Evolutionary conservation across 2,329 filamentous ascomycete species (phyloP).

Genomic region (Pseudofabraea citricarpa): DNA sequence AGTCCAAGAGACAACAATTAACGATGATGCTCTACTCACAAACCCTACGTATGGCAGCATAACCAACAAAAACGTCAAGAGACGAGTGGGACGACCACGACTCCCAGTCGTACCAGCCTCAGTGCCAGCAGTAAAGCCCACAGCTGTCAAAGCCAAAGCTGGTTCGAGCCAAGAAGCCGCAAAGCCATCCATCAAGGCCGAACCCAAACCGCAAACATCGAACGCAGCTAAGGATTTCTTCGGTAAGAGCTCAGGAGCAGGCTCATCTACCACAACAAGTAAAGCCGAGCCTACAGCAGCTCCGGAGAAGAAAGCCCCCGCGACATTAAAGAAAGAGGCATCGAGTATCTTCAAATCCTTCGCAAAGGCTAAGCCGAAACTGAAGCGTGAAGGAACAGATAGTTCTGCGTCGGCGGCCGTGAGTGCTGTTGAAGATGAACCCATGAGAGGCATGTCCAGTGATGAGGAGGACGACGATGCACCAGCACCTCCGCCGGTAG

Average conservation of each 20-base stretch:
- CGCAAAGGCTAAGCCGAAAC: slow-evolving; percentile 62
- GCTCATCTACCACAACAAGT: slow-evolving; percentile 15
- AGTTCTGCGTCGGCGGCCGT: slow-evolving; percentile 33
- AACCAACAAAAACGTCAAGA: slow-evolving; percentile 62
- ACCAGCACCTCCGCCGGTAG: slow-evolving; percentile 42
- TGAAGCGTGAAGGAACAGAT: slow-evolving; percentile 35
- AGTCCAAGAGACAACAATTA: slow-evolving; percentile 47
- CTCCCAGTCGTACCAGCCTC: slow-evolving; percentile 25
- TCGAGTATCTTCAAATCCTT: slow-evolving; percentile 75
- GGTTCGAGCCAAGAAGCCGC: slow-evolving; percentile 11
- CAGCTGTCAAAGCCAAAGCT: slow-evolving; percentile 13
- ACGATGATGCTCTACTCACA: slow-evolving; percentile 54
- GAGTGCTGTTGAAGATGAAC: slow-evolving; percentile 43
- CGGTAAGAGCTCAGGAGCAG: slow-evolving; percentile 28
- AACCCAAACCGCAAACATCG: slow-evolving; percentile 19
- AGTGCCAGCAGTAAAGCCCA: slow-evolving; percentile 33
- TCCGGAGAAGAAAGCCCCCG: slow-evolving; percentile 22
- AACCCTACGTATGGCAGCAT: slow-evolving; percentile 69
- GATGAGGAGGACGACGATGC: slow-evolving; percentile 52
- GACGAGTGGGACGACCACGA: slow-evolving; percentile 31
- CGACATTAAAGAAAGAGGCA: slow-evolving; percentile 50
- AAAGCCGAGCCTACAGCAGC: slow-evolving; percentile 10
- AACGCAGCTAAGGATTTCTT: slow-evolving; percentile 30
- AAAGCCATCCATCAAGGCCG: slow-evolving; percentile 1
- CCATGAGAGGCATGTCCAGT: slow-evolving; percentile 51